Evolutionary conservation across 768 basidiomycete species (phyloP), one percentile per base, ranked within the genome.

Genomic region (Xerocomus potaroensis): DNA sequence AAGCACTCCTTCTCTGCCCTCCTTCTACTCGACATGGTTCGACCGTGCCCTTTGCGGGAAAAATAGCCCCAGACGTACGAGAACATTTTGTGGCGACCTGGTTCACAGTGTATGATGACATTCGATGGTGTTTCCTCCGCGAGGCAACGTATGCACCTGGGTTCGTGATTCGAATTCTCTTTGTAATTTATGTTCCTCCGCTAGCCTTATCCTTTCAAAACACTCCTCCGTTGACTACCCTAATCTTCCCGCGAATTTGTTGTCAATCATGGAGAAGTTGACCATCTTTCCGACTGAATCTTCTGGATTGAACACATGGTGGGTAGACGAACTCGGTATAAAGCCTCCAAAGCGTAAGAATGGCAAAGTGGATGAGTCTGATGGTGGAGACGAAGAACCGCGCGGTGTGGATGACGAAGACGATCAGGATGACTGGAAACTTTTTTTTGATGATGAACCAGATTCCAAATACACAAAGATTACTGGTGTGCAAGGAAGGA

Each of bases 101-200:
- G 83, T 75, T 90, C 55, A 82, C 80, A 53, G 79, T 86, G 11
- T 60, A 87, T 61, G 87, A 91, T 57, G 91, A 95, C 57, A 70
- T 94, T 26, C 79, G 91, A 48, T 94, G 87, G 87, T 89, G 87
- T 70, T 92, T 91, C 70, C 74, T 95, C 27, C 77, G 85, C 34
- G 87, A 92, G 58, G 73, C 86, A 45, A 78, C 73, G 90, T 87
- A 64, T 48, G 78, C 27, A 16, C 19, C 43, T n/a, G 18, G 38
- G 15, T 16, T 47, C 31, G 33, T 35, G 33, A 40, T 36, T 24
- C 9, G 5, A 26, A 23, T 4, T 19, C 16, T 21, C 10, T 45
- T 30, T 53, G 29, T 49, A 39, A 35, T 19, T 49, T 8, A 46
- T 21, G 10, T 16, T 33, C 19, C 4, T 47, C 46, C 8, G 9